Evolutionary conservation across 768 basidiomycete species (phyloP), one percentile per base, ranked within the genome.

Genomic region (Chalciporus sphaerocephalus): DNA sequence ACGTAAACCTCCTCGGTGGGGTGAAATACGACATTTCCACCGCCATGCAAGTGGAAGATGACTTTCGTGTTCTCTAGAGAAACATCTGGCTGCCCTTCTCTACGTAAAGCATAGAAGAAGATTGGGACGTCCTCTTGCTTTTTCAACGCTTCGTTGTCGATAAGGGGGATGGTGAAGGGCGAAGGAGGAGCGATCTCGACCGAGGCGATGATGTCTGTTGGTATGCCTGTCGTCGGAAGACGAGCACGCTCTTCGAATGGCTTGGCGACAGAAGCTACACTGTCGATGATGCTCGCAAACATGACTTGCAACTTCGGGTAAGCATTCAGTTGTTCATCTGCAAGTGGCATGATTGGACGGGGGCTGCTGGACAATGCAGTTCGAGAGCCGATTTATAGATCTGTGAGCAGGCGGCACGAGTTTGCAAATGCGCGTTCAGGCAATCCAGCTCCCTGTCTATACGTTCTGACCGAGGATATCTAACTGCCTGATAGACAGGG

Each of bases 41-140:
- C 52, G 11, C 52, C 52, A 24, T 54, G 52, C 1, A 52, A 9
- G 13, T 40, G 46, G 30, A 54, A 40, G 15, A 54, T 42, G 28
- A 54, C 51, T n/a, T 54, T 49, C 34, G 28, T 33, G n/a, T 54
- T 40, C 18, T 49, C 27, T n/a, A n/a, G 3, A 27, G 43, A n/a
- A n/a, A n/a, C 8, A 13, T 32, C 30, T 5, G 30, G 2, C 30
- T 32, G 13, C 15, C 30, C 30, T 32, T 32, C 15, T 9, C 9
- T 30, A 15, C 32, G 17, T 22, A 40, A 34, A 9, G 42, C 16
- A 38, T 50, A 54, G 13, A 42, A 46, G 28, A 54, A 54, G 23
- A 54, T 21, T 3, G 47, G 53, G 8, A 49, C 44, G 5, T 11
- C 24, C 16, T 44, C 52, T 11, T 43, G 40, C 22, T 28, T n/a